phyloP scores from a whole-genome alignment of 768 basidiomycete genomes.

The Termitomyces titanicus region DNA sequence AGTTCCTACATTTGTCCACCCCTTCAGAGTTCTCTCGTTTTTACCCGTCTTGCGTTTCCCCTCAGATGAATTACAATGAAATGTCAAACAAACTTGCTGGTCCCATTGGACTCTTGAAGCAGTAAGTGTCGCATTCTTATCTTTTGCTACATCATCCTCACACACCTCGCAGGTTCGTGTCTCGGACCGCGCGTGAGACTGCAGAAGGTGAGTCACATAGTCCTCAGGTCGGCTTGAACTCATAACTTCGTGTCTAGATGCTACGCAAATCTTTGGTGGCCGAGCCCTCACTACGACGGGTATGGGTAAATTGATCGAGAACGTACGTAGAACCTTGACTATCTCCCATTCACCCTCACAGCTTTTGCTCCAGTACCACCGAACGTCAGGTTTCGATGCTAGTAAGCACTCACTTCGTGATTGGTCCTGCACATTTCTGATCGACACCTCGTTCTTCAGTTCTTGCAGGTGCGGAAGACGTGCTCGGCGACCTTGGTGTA shows the following conservation, averaged over 20 bases:
- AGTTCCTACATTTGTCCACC: slow-evolving; percentile 8
- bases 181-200: slow-evolving; percentile 65
- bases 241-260: slow-evolving; percentile 41
- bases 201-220: slow-evolving; percentile 45
- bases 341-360: slow-evolving; percentile 1
- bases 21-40: not conserved
- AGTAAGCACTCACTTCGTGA: slow-evolving; percentile 35
- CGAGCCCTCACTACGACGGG: slow-evolving; percentile 83
- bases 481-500: slow-evolving; percentile 70
- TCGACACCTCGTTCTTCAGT: slow-evolving; percentile 28
- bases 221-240: slow-evolving; percentile 27
- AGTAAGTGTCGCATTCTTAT: slow-evolving; percentile 41
- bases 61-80: slow-evolving; percentile 81
- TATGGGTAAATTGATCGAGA: slow-evolving; percentile 83
- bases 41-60: not conserved
- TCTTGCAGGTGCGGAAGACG: slow-evolving; percentile 77
- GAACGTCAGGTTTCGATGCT: slow-evolving; percentile 80
- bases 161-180: slow-evolving; percentile 50
- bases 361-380: slow-evolving; percentile 58
- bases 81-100: slow-evolving; percentile 87
- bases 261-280: slow-evolving; percentile 86
- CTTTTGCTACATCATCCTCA: not conserved
- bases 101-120: slow-evolving; percentile 84
- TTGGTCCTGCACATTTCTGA: not conserved
- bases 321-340: slow-evolving; percentile 41